A percentile compares a stretch with the other conserved stretches of the same genome.
Conservation (phyloP, 768 basidiomycete genomes). For the Obba rivulosa region DNA sequence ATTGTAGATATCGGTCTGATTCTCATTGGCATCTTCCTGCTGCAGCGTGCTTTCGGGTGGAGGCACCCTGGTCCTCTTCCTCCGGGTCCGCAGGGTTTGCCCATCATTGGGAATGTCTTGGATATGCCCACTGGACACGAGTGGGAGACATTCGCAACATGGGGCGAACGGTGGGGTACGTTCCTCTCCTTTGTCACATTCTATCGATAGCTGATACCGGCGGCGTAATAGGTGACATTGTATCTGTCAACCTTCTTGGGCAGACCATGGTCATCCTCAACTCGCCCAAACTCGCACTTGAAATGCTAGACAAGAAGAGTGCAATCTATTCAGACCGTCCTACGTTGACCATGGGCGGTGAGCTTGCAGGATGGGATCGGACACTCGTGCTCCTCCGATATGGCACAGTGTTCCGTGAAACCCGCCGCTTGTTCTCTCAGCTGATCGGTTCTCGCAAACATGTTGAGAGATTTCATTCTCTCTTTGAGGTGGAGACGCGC, state of each 20-base stretch:
- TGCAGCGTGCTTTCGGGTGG: no score
- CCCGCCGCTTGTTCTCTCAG: constrained; percentile 18
- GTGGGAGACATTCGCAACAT: constrained; percentile 18
- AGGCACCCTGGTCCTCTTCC: constrained; percentile 14
- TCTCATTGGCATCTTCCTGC: no score
- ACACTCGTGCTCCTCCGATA: constrained; percentile 17
- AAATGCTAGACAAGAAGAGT: constrained; percentile 27
- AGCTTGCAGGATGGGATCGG: constrained; percentile 22
- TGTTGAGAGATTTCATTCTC: constrained; percentile 20
- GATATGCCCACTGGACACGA: constrained; percentile 17
- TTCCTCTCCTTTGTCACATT: neutral
- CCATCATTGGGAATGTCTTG: constrained; percentile 19
- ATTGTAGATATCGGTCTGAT: no score
- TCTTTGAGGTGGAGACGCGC: constrained; percentile 26
- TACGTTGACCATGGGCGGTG: constrained; percentile 19
- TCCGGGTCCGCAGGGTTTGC: constrained; percentile 21
- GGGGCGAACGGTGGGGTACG: constrained; percentile 24
- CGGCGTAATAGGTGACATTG: constrained; percentile 20
- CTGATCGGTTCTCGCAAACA: constrained; percentile 19
- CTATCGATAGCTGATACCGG: neutral
- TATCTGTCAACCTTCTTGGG: constrained; percentile 23
- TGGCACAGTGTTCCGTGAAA: constrained; percentile 21
- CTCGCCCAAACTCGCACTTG: constrained; percentile 19
- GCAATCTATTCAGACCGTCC: constrained; percentile 26
- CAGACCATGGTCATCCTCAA: constrained; percentile 26